Conservation (phyloP, 2,329 filamentous ascomycete genomes). For the Celoporthe dispersa region DNA sequence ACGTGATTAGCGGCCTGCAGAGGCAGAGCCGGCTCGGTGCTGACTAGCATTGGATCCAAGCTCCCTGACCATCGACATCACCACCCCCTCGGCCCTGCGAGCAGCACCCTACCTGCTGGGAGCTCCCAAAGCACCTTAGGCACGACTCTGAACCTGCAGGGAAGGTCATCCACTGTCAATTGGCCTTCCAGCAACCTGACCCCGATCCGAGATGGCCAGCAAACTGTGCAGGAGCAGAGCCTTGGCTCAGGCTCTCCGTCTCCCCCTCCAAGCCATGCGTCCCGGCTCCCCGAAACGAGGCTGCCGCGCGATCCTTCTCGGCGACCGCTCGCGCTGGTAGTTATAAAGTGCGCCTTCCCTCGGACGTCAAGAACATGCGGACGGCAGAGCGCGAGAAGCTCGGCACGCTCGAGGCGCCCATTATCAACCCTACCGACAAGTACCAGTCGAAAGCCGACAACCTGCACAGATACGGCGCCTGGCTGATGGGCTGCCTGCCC, state of each 20-base stretch:
- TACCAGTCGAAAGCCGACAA: constrained; percentile 84
- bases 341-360: constrained; percentile 59
- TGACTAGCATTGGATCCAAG: constrained; percentile 13
- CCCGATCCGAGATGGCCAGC: constrained; percentile 58
- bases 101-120: neutral
- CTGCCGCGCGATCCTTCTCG: constrained; percentile 54
- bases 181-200: constrained; percentile 44
- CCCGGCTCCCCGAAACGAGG: constrained; percentile 43
- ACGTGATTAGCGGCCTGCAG: constrained; percentile 5
- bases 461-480: constrained; percentile 93
- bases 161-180: constrained; percentile 43
- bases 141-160: constrained; percentile 1
- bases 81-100: constrained; percentile 18
- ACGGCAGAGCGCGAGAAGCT: constrained; percentile 61
- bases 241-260: constrained; percentile 59
- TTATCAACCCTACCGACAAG: constrained; percentile 93
- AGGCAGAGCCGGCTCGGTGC: neutral
- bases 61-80: constrained; percentile 26
- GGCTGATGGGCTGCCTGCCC: constrained; percentile 93
- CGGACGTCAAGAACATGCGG: constrained; percentile 70
- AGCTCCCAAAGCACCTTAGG: constrained; percentile 16
- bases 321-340: constrained; percentile 48
- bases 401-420: constrained; percentile 72
- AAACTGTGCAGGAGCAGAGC: constrained; percentile 61
- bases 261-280: constrained; percentile 52